Percentiles rank a stretch among this genome's conserved stretches.
Conservation (phyloP, 257 asterid genomes). For the Capsicum chinense region DNA sequence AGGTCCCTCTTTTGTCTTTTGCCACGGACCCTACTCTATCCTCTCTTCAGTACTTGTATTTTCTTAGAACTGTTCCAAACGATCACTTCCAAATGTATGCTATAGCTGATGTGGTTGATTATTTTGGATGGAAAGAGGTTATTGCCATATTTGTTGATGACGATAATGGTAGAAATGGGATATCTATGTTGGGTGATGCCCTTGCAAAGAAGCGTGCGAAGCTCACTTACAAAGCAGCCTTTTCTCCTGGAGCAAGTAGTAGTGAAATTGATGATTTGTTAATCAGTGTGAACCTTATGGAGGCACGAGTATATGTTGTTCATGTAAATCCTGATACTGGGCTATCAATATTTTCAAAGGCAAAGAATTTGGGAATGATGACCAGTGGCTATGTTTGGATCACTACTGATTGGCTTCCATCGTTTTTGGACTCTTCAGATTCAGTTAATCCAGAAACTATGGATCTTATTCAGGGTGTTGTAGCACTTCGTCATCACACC, state of each 20-base stretch:
- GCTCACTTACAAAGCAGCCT: slow-evolving; percentile 68
- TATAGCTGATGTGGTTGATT: slow-evolving; percentile 57
- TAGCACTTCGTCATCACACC: slow-evolving; percentile 65
- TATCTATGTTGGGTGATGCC: slow-evolving; percentile 66
- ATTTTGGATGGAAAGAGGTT: slow-evolving; percentile 70
- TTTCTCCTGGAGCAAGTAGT: slow-evolving; percentile 53
- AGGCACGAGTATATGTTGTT: slow-evolving; percentile 66
- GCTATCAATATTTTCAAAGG: slow-evolving; percentile 50
- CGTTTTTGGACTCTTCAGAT: slow-evolving; percentile 54
- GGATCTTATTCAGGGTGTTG: slow-evolving; percentile 67
- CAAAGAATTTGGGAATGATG: slow-evolving; percentile 70
- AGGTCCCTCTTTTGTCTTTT: slow-evolving; percentile 67
- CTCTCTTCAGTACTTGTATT: slow-evolving; percentile 64
- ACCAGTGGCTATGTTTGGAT: slow-evolving; percentile 66
- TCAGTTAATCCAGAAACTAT: slow-evolving; percentile 47
- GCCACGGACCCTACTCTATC: slow-evolving; percentile 81
- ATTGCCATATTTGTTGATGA: slow-evolving; percentile 70
- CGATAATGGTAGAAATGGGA: slow-evolving; percentile 71
- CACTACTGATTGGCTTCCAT: slow-evolving; percentile 77
- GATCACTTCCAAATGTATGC: slow-evolving; percentile 75
- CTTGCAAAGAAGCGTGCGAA: slow-evolving; percentile 61
- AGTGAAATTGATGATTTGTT: slow-evolving; percentile 53
- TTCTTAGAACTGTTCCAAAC: slow-evolving; percentile 54
- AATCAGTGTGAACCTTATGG: slow-evolving; percentile 56
- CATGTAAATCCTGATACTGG: slow-evolving; percentile 83